These are phyloP conservation scores for Pyricularia sp. DNA, from an alignment of 2,329 filamentous ascomycete genomes.

Conservation along the genomic window DNA sequence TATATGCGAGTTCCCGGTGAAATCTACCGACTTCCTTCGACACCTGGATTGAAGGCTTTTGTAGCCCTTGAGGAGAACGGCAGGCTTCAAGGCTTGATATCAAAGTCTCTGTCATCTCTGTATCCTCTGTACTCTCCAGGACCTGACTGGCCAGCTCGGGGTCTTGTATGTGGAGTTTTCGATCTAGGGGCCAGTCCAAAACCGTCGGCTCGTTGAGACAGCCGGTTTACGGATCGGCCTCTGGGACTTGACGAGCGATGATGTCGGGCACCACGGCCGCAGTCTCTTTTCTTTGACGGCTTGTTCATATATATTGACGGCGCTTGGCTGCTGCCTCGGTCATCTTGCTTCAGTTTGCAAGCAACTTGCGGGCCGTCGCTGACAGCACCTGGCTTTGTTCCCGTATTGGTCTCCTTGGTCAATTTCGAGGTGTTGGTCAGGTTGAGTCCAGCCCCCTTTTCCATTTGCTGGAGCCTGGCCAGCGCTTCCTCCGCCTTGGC, in stretches of 20 bases:
- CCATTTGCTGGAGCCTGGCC: neutral
- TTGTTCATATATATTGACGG: neutral
- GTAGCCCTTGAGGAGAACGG: too few species aligned
- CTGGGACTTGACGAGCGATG: neutral
- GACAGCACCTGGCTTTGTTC: neutral
- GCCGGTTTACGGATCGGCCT: neutral
- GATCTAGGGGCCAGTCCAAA: neutral
- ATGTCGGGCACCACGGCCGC: too few species aligned
- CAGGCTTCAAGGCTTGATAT: too few species aligned
- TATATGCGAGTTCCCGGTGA: too few species aligned
- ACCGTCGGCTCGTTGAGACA: neutral
- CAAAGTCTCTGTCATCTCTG: neutral
- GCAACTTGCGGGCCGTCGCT: too few species aligned
- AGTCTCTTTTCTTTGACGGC: neutral
- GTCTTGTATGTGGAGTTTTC: neutral
- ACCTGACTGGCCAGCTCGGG: neutral
- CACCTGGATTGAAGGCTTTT: too few species aligned
- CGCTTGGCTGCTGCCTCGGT: neutral
- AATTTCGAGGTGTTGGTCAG: neutral
- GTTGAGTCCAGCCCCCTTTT: neutral
- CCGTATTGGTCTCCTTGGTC: neutral
- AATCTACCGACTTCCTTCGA: too few species aligned
- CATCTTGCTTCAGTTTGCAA: neutral
- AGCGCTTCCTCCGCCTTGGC: neutral
- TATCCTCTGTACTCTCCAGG: neutral